Base-by-base conservation (phyloP, 2,329 filamentous ascomycete species). In the Penicillium nordicum region DNA sequence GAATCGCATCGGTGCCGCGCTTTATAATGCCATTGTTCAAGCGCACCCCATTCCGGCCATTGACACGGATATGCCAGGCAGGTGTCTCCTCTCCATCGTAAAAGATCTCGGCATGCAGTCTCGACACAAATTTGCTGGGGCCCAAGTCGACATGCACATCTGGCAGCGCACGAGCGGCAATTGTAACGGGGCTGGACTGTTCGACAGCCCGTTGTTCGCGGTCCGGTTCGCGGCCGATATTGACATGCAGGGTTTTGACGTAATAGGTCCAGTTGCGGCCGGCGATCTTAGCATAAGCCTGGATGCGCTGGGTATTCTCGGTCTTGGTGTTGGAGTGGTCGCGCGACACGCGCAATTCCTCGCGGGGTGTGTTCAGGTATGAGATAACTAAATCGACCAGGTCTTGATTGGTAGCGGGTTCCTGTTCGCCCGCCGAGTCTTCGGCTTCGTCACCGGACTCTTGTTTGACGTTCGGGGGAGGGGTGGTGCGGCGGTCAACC, bases 11-110 rank as follows among this genome's bases (percentile, higher is more conserved):
- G 38, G 82, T 78, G 12, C 88, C 88, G 50, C 87, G 82, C 67
- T 88, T 89, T 54, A 95, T 77, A 21, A 83, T 79, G 49, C 78
- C 76, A 58, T 90, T 90, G 72, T 99, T 90, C 23, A 97, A 80
- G 67, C 90, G 90, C 45, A 96, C 83, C 29, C 92, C 92, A 72
- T 99, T 99, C 64, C 94, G 88, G 21, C 94, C 94, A 70, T 93
- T 92, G 61, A 96, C 90, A 42, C 85, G 79, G 50, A 99, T 84
- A 67, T 88, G 88, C 94, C 94, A 99, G 58, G 83, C 84, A 49
- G 78, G 77, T 41, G 75, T 75, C 27, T 78, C 73, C 64, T 85
- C 87, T 41, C 87, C 84, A 67, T 90, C 84, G 67, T 89, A 94
- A 63, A 82, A 85, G 50, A 94, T 89, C 66, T 86, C 80, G 11